Evolutionary conservation across 805 yeast species (phyloP), one percentile per base, ranked within the genome.

Genomic region (Dipodascopsis tothii): DNA sequence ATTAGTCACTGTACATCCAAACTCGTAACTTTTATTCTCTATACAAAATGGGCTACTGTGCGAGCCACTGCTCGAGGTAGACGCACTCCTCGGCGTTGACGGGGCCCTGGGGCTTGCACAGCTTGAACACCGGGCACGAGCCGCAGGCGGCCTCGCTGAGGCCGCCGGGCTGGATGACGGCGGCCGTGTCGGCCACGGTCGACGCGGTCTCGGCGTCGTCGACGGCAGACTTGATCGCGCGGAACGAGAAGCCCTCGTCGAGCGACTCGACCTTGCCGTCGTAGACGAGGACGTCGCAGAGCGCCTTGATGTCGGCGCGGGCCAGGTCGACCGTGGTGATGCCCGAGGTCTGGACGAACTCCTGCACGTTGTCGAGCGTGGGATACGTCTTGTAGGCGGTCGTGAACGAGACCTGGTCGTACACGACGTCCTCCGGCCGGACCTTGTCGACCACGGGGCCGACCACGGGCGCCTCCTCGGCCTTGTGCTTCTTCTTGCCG

Each of bases 231-330:
- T 80, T 88, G 35, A 82, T 61, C 0, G 94, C 92, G 56, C 74
- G 77, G 63, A 81, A 90, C 35, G 78, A 73, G 51, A 80, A 75
- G 2, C 69, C 79, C 22, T 75, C 68, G 34, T 71, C 70, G 2
- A 78, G 69, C 14, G 45, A 16, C 59, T 87, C 96, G 40, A 92
- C 60, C 61, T 80, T 83, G 56, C 87, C 95, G 57, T 92, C 98
- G 62, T 73, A 85, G 1, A 82, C 78, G 37, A 92, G 66, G 14
- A 92, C 96, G 51, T 87, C 94, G 61, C 96, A 86, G 19, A 92
- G 67, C 0, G 94, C 70, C 45, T 87, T 70, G 38, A 92, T 80
- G 60, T 92, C 94, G 30, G 74, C 69, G 18, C 75, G 68, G 2
- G 78, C 77, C 46, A 92, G 71, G 41, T 88, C 95, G 18, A 86